Conservation (phyloP, 129 eudicot species). For the Helianthus tuberosus region DNA sequence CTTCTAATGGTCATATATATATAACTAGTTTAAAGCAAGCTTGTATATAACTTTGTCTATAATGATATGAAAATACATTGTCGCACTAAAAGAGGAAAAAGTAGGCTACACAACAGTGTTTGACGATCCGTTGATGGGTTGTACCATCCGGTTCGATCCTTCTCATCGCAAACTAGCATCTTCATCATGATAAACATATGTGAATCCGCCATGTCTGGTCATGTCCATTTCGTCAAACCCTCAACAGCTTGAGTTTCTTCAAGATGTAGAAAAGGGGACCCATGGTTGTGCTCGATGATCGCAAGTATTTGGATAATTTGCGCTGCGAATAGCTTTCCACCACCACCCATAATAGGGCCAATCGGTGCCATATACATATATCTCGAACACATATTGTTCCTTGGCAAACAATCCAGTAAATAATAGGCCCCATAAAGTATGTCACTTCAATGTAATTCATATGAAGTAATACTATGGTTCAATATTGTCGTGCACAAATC, state of each 20-base stretch:
- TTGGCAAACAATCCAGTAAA: slow-evolving; percentile 14
- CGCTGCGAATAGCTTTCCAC: slow-evolving; percentile 58
- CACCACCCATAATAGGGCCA: slow-evolving; percentile 53
- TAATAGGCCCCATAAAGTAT: background rate
- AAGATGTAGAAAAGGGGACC: slow-evolving; percentile 52
- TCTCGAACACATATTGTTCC: too few species aligned
- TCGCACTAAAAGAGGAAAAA: background rate
- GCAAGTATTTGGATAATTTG: slow-evolving; percentile 56
- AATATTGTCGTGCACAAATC: background rate
- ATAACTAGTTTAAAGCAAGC: background rate
- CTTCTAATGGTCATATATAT: too few species aligned
- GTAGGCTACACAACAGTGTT: slow-evolving; percentile 21
- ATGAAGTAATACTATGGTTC: background rate
- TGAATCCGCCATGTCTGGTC: slow-evolving; percentile 70
- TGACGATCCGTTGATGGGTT: slow-evolving; percentile 21
- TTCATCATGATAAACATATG: slow-evolving; percentile 61
- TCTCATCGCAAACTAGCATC: slow-evolving; percentile 43
- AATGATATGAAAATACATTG: too few species aligned
- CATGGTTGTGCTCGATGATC: slow-evolving; percentile 57
- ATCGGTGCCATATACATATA: too few species aligned
- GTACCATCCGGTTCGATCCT: slow-evolving; percentile 47
- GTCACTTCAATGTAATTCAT: too few species aligned
- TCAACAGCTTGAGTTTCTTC: slow-evolving; percentile 49
- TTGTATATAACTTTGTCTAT: background rate
- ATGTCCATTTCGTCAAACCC: slow-evolving; percentile 63